Evolutionary conservation across 2,329 filamentous ascomycete genomes (phyloP).

Genomic region (Diplodia corticola): DNA sequence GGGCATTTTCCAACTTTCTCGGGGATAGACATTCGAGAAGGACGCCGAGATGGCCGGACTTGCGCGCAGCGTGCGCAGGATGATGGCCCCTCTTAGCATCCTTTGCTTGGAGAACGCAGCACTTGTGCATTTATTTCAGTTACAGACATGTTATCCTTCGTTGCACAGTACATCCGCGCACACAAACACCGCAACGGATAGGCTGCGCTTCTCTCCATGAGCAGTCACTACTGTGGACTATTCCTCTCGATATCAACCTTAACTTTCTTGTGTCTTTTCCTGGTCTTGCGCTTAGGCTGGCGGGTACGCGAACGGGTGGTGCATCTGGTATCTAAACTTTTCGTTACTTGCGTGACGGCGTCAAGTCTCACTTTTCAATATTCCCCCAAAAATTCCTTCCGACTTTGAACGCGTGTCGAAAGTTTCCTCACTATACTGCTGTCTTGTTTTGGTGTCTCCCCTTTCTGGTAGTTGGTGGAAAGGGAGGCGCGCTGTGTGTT

Average conservation of each 20-base stretch:
- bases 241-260: constrained; percentile 14
- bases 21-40: not conserved
- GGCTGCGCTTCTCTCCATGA: constrained; percentile 5
- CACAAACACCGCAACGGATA: constrained; percentile 1
- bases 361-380: constrained; percentile 19
- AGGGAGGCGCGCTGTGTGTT: constrained; percentile 4
- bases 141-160: constrained; percentile 20
- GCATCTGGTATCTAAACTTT: constrained; percentile 21
- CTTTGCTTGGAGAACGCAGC: not conserved
- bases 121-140: constrained; percentile 15
- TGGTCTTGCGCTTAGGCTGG: constrained; percentile 12
- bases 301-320: constrained; percentile 14
- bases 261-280: constrained; percentile 12
- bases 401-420: not conserved
- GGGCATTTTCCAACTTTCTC: not conserved
- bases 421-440: constrained; percentile 8
- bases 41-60: not conserved
- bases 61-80: not conserved
- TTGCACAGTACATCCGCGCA: constrained; percentile 10
- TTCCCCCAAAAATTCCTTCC: constrained; percentile 20
- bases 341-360: constrained; percentile 12
- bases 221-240: constrained; percentile 5
- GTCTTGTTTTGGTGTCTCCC: not conserved
- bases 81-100: not conserved
- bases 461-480: not conserved